Evolutionary conservation across 768 basidiomycete genomes (phyloP).

Genomic region (Phlebiopsis flavidoalba): DNA sequence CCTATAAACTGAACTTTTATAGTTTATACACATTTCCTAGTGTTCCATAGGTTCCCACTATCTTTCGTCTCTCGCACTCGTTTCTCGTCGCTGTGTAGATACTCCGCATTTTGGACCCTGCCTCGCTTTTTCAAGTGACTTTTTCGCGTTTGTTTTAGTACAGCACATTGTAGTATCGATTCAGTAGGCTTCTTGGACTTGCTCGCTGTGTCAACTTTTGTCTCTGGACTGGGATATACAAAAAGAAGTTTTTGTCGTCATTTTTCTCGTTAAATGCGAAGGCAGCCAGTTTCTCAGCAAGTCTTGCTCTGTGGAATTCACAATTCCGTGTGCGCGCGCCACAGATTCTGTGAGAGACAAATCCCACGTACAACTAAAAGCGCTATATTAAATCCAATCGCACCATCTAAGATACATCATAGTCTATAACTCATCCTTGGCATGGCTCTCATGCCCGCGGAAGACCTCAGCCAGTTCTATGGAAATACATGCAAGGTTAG

Average conservation of each 20-base stretch:
- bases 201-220: not conserved
- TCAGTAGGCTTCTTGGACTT: not conserved
- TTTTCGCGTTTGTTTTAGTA: slow-evolving; percentile 1
- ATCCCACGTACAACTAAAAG: not conserved
- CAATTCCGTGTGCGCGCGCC: not conserved
- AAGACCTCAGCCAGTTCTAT: slow-evolving; percentile 55
- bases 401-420: not conserved
- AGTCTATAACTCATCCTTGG: slow-evolving; percentile 37
- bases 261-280: not conserved
- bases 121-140: not conserved
- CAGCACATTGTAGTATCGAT: not conserved
- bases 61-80: not conserved
- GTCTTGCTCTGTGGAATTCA: not conserved
- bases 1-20: not conserved
- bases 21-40: not conserved
- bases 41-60: not conserved
- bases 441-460: slow-evolving; percentile 28
- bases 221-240: not conserved
- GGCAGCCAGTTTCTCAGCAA: no score
- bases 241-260: not conserved
- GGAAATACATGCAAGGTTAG: not conserved
- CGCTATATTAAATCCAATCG: not conserved
- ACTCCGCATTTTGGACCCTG: not conserved
- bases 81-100: not conserved
- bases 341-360: not conserved